A percentile compares a stretch with the other conserved stretches of the same genome.
Evolutionary conservation across 495 filamentous ascomycete genomes (phyloP).

Genomic region (Saxophila tyrrhenica): DNA sequence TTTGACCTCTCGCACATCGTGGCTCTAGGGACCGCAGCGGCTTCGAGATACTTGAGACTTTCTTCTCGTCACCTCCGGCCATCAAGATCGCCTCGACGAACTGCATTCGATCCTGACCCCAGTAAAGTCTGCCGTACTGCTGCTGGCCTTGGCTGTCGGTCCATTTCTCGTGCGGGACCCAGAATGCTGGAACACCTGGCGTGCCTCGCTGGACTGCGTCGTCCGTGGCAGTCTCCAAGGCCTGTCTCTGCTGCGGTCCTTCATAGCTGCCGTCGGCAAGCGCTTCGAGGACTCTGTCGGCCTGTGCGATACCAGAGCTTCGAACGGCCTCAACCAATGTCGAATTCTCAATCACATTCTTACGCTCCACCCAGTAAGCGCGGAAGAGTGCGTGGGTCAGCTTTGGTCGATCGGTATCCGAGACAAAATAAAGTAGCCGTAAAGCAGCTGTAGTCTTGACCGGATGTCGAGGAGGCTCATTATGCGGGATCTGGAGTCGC

Average conservation of each 20-base stretch:
- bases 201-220: constrained; percentile 13
- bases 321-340: neutral
- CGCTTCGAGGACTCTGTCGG: neutral
- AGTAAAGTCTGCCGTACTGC: constrained; percentile 11
- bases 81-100: constrained; percentile 16
- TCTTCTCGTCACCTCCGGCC: neutral
- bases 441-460: constrained; percentile 16
- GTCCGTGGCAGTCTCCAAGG: constrained; percentile 9
- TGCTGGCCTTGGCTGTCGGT: constrained; percentile 7
- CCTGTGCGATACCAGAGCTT: neutral
- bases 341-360: constrained; percentile 7
- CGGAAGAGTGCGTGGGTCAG: constrained; percentile 12
- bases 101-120: constrained; percentile 21
- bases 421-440: constrained; percentile 10
- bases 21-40: constrained; percentile 9
- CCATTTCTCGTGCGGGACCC: constrained; percentile 12
- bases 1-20: neutral
- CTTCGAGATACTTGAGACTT: neutral
- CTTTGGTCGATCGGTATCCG: neutral
- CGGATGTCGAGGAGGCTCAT: constrained; percentile 18
- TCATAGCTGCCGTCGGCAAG: neutral
- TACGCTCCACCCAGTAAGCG: constrained; percentile 19
- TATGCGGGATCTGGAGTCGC: constrained; percentile 12
- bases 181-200: constrained; percentile 17
- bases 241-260: neutral